These are phyloP conservation scores for Ophiostoma sp. DNA, from an alignment of 2,329 filamentous ascomycete genomes.

Conservation along the genomic window DNA sequence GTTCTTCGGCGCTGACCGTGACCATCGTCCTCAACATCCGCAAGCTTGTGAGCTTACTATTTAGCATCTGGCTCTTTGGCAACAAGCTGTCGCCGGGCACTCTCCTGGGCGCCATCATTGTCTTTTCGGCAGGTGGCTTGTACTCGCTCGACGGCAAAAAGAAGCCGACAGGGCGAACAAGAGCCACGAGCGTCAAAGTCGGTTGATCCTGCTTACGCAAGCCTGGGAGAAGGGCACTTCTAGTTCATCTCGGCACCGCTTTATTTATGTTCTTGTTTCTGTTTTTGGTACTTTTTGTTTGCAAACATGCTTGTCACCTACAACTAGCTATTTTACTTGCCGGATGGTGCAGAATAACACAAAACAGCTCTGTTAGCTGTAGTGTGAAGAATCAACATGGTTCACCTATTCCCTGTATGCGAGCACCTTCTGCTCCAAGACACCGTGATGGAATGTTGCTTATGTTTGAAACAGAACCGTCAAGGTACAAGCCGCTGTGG, in stretches of 20 bases:
- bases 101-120: constrained; percentile 71
- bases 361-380: too few relatives aligned
- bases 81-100: constrained; percentile 74
- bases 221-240: too few relatives aligned
- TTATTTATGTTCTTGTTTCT: neutral
- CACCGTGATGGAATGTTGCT: too few relatives aligned
- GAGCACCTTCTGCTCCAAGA: too few relatives aligned
- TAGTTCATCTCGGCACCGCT: neutral
- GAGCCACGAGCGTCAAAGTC: constrained; percentile 30
- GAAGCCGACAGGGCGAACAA: constrained; percentile 33
- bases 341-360: too few relatives aligned
- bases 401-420: too few relatives aligned
- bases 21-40: constrained; percentile 94
- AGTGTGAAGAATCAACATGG: too few relatives aligned
- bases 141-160: constrained; percentile 69
- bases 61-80: constrained; percentile 93
- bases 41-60: constrained; percentile 82
- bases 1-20: constrained; percentile 85
- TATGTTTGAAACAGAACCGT: too few relatives aligned
- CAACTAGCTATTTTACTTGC: too few relatives aligned
- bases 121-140: constrained; percentile 84
- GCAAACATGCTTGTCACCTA: too few relatives aligned
- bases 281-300: neutral
- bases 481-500: too few relatives aligned
- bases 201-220: constrained; percentile 18